A percentile compares a stretch with the other conserved stretches of the same genome.
Conservation (phyloP, 2,329 filamentous ascomycete genomes). For the Paracorniculantispora psalliotae region DNA sequence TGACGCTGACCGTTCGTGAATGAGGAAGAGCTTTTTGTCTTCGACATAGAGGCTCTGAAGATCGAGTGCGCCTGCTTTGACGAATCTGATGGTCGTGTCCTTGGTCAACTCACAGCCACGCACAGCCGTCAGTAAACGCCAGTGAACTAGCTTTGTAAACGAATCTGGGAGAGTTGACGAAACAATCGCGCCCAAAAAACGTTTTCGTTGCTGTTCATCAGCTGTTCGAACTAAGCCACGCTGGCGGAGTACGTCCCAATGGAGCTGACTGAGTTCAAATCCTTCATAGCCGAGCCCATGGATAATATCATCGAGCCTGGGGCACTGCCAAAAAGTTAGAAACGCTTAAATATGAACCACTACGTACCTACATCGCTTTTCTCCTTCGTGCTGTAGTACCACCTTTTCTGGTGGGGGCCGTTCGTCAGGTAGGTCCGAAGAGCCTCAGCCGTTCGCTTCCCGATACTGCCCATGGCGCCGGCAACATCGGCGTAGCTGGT, state of each 20-base stretch:
- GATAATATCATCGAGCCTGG: neutral
- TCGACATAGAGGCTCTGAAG: neutral
- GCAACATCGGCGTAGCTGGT: conserved; percentile 1
- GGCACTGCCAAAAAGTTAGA: neutral
- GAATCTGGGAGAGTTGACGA: neutral
- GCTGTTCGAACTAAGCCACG: neutral
- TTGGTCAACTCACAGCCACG: neutral
- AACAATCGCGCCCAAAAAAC: too few relatives aligned
- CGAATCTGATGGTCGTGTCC: neutral
- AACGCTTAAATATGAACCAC: neutral
- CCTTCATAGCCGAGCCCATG: conserved; percentile 1
- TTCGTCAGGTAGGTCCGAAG: neutral
- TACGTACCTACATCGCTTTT: neutral
- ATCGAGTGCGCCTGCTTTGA: neutral
- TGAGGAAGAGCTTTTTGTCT: neutral
- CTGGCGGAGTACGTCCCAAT: neutral
- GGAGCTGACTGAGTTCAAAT: neutral
- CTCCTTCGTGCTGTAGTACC: conserved; percentile 1
- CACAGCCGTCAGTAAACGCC: neutral
- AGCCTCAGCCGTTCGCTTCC: neutral
- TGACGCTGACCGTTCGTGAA: neutral
- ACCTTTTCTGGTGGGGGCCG: neutral
- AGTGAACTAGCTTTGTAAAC: neutral
- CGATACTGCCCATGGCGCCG: neutral
- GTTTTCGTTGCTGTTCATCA: neutral